Conservation (phyloP, 768 basidiomycete genomes). For the Pleurotus djamor region DNA sequence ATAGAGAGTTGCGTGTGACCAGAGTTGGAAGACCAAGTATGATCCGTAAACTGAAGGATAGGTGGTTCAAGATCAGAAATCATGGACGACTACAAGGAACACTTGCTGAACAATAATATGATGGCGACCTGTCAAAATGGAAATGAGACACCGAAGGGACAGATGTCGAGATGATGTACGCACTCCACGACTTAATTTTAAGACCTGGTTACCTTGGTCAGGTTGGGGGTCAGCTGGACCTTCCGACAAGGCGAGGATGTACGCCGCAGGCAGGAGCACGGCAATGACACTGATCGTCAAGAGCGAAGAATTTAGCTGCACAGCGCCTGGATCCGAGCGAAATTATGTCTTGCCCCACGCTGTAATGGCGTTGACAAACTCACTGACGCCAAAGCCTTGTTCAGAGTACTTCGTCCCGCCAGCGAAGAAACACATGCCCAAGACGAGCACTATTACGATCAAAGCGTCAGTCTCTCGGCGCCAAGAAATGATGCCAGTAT, state of each 20-base stretch:
- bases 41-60: constrained; percentile 54
- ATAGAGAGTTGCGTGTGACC: constrained; percentile 73
- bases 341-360: neutral
- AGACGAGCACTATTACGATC: constrained; percentile 57
- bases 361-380: constrained; percentile 35
- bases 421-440: constrained; percentile 91
- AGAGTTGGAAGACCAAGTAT: constrained; percentile 78
- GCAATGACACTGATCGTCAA: constrained; percentile 80
- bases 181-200: constrained; percentile 75
- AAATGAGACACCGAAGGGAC: neutral
- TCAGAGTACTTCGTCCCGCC: constrained; percentile 78
- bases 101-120: constrained; percentile 69
- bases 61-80: neutral
- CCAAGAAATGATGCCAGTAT: constrained; percentile 3
- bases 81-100: constrained; percentile 16
- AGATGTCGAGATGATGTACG: constrained; percentile 18
- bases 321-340: constrained; percentile 37
- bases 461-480: neutral
- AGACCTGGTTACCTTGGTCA: constrained; percentile 42
- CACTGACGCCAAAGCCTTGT: constrained; percentile 76
- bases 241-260: constrained; percentile 41
- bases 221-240: constrained; percentile 19
- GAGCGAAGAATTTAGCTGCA: constrained; percentile 74
- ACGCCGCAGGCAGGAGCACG: constrained; percentile 77
- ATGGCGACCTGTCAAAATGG: constrained; percentile 56